These are phyloP conservation scores for Monilinia fructicola DNA, from an alignment of 2,329 filamentous ascomycete species.

Conservation along the genomic window DNA sequence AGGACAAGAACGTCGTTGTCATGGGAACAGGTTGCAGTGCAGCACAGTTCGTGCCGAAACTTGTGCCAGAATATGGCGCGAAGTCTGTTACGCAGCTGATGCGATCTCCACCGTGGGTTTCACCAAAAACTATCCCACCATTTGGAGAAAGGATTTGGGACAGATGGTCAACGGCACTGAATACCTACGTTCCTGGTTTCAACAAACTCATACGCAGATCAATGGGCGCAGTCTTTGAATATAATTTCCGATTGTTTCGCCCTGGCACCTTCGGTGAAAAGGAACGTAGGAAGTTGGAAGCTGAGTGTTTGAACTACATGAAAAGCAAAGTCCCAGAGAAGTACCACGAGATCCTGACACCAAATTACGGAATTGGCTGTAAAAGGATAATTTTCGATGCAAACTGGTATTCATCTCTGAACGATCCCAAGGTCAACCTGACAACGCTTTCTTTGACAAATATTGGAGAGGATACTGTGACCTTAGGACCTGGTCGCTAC, in stretches of 20 bases:
- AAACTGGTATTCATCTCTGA: constrained; percentile 50
- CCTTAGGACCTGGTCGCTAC: constrained; percentile 50
- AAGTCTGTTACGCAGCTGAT: constrained; percentile 60
- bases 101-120: constrained; percentile 57
- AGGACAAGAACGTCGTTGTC: constrained; percentile 56
- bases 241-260: constrained; percentile 51
- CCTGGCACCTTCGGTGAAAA: constrained; percentile 43
- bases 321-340: constrained; percentile 51
- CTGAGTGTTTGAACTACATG: constrained; percentile 47
- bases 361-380: constrained; percentile 57
- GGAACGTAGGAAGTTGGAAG: constrained; percentile 46
- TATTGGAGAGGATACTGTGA: constrained; percentile 49
- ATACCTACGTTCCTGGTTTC: constrained; percentile 50
- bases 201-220: constrained; percentile 44
- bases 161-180: constrained; percentile 48
- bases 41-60: constrained; percentile 54
- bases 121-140: constrained; percentile 44
- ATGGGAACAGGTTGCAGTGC: constrained; percentile 59
- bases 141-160: constrained; percentile 45
- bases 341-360: constrained; percentile 58
- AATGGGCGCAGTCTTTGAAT: constrained; percentile 46
- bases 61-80: constrained; percentile 47
- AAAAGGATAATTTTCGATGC: constrained; percentile 57
- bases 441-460: constrained; percentile 52
- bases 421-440: constrained; percentile 51